Percentiles rank a stretch among this genome's conserved stretches.
phyloP scores from a whole-genome alignment of 2,329 filamentous ascomycete species.

The Sarocladiaceae sp. region DNA sequence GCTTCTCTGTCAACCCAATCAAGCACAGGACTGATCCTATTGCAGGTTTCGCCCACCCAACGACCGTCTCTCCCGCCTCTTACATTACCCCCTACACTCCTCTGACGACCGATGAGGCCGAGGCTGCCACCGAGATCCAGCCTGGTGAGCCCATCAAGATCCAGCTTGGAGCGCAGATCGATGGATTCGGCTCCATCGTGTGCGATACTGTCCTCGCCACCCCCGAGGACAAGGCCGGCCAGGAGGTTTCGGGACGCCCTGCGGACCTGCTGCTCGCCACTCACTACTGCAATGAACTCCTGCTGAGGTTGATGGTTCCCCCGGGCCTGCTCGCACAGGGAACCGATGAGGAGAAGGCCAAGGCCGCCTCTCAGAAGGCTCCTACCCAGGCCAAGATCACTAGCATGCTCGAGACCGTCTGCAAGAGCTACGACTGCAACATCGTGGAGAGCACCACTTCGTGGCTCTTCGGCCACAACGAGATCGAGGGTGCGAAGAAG shows the following conservation, averaged over 20 bases:
- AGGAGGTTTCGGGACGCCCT: slow-evolving; percentile 64
- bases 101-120: slow-evolving; percentile 75
- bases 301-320: slow-evolving; percentile 84
- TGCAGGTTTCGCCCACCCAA: slow-evolving; percentile 82
- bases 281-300: slow-evolving; percentile 91
- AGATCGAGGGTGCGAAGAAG: slow-evolving; percentile 97
- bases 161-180: slow-evolving; percentile 97
- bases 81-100: slow-evolving; percentile 97
- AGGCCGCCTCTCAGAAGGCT: slow-evolving; percentile 75
- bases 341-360: slow-evolving; percentile 91
- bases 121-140: slow-evolving; percentile 75
- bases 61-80: slow-evolving; percentile 87
- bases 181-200: slow-evolving; percentile 93
- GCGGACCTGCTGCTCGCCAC: slow-evolving; percentile 88
- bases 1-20: slow-evolving; percentile 3
- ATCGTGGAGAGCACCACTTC: slow-evolving; percentile 97
- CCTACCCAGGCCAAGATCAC: slow-evolving; percentile 84
- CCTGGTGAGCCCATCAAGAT: slow-evolving; percentile 89
- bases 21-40: not conserved
- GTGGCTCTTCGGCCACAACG: slow-evolving; percentile 93
- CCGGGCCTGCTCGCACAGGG: slow-evolving; percentile 78
- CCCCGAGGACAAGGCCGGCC: slow-evolving; percentile 45
- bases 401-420: slow-evolving; percentile 81
- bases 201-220: slow-evolving; percentile 83
- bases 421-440: slow-evolving; percentile 83